These are phyloP conservation scores for Periconia sp. DNA, from an alignment of 2,329 filamentous ascomycete genomes.

Conservation along the genomic window DNA sequence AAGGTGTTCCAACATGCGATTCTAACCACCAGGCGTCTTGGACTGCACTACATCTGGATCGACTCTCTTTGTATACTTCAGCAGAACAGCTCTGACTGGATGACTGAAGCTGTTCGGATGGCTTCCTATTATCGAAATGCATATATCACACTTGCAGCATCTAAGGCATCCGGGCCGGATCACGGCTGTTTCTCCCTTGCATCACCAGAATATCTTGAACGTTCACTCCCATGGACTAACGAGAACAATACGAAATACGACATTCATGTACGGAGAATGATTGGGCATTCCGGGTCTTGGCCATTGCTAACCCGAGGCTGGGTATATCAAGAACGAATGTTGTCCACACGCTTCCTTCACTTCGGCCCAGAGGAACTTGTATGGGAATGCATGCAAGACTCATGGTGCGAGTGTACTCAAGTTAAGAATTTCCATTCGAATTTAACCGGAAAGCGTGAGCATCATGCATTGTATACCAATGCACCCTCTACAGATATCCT, in stretches of 20 bases:
- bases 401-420: slow-evolving; percentile 1
- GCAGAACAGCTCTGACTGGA: slow-evolving; percentile 2
- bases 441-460: no score
- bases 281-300: no score
- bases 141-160: slow-evolving; percentile 9
- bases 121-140: slow-evolving; percentile 4
- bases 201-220: neutral
- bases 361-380: slow-evolving; percentile 17
- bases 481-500: no score
- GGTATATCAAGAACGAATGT: slow-evolving; percentile 27
- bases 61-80: slow-evolving; percentile 9
- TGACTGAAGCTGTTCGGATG: slow-evolving; percentile 3
- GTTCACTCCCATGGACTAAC: neutral
- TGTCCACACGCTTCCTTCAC: slow-evolving; percentile 24
- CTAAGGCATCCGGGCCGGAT: neutral
- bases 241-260: neutral
- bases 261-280: neutral
- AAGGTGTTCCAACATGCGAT: slow-evolving; percentile 6
- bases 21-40: neutral
- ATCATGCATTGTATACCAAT: no score
- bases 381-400: slow-evolving; percentile 16
- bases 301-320: slow-evolving; percentile 17
- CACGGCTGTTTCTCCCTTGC: slow-evolving; percentile 1
- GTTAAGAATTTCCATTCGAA: neutral
- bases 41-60: slow-evolving; percentile 4